Evolutionary conservation across 2,329 filamentous ascomycete species (phyloP), one percentile per base, ranked within the genome.

Genomic region (Paecilomyces sp.): DNA sequence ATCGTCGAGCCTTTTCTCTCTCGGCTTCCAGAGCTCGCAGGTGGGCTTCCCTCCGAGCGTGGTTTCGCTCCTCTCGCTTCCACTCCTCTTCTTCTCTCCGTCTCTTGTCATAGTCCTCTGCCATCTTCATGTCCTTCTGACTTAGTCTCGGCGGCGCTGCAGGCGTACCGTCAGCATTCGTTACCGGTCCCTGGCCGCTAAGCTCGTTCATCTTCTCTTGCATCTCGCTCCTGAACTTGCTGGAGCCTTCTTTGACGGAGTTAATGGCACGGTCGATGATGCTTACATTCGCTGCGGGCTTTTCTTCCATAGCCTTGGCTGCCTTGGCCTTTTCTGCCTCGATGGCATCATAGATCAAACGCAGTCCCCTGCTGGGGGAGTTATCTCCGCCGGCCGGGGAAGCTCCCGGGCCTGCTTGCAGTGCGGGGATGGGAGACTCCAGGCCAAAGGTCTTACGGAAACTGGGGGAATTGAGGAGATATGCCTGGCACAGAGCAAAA

Each of bases 401-500:
- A 60, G 58, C 9, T 55, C 55, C 22, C 54, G 60, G 24, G 58
- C 15, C 5, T 47, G 60, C 25, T 58, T 61, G 50, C 52, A 58
- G n/a, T 8, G n/a, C 52, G 13, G 55, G 54, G 54, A 55, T 52
- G 47, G 67, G 57, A 11, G 67, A 63, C 3, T 68, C 61, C 57
- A 78, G 65, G 7, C 66, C 64, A 55, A 68, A 60, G 13, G 61
- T 56, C 13, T 60, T 59, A 41, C 76, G 73, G 66, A 76, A 72
- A 8, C 11, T 55, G 5, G 61, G 55, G 34, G 64, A 72, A 62
- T 76, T 75, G 61, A 85, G 73, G 3, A 82, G 57, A 54, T 70
- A 72, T 3, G 79, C 68, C 72, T 87, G 84, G 22, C 68, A 41
- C 18, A 75, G 54, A 9, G 69, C 73, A 47, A 77, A 67, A 0